Conservation (phyloP, 2,329 filamentous ascomycete genomes). For the Zalaria sp. region DNA sequence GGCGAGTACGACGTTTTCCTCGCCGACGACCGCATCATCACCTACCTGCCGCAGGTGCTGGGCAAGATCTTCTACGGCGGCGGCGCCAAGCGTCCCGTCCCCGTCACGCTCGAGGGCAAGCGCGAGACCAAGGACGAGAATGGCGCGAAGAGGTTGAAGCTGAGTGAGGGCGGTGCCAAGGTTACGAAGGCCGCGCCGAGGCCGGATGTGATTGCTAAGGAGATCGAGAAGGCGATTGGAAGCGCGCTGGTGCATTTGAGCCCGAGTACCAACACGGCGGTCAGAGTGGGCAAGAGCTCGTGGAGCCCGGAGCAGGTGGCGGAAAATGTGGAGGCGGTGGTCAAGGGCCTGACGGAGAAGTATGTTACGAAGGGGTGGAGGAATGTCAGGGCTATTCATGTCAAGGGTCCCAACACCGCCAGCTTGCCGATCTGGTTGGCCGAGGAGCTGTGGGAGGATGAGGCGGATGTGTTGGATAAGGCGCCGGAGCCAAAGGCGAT, state of each 20-base stretch:
- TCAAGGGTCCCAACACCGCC: constrained; percentile 81
- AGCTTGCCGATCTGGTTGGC: constrained; percentile 91
- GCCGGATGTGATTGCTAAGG: constrained; percentile 56
- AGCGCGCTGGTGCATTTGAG: constrained; percentile 70
- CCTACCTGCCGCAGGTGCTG: constrained; percentile 57
- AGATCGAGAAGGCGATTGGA: constrained; percentile 61
- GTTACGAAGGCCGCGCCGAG: constrained; percentile 34
- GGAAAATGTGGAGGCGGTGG: constrained; percentile 66
- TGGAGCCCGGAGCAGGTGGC: constrained; percentile 64
- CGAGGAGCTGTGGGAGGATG: constrained; percentile 78
- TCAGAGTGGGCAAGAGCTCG: constrained; percentile 63
- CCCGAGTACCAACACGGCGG: constrained; percentile 63
- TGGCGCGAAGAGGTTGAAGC: constrained; percentile 32
- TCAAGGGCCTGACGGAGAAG: constrained; percentile 56
- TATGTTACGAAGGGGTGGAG: constrained; percentile 78
- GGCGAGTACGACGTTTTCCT: constrained; percentile 87
- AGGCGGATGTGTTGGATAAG: constrained; percentile 48
- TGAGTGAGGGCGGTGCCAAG: constrained; percentile 22
- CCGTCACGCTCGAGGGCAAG: constrained; percentile 55
- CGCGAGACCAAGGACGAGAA: constrained; percentile 33
- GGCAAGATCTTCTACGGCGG: constrained; percentile 89
- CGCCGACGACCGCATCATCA: constrained; percentile 72
- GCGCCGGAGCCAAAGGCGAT: constrained; percentile 17
- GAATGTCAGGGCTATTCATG: constrained; percentile 69
- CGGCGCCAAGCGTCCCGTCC: constrained; percentile 73